Evolutionary conservation across 1,284 basidiomycete species (phyloP).

Genomic region (Meira miltonrushii): DNA sequence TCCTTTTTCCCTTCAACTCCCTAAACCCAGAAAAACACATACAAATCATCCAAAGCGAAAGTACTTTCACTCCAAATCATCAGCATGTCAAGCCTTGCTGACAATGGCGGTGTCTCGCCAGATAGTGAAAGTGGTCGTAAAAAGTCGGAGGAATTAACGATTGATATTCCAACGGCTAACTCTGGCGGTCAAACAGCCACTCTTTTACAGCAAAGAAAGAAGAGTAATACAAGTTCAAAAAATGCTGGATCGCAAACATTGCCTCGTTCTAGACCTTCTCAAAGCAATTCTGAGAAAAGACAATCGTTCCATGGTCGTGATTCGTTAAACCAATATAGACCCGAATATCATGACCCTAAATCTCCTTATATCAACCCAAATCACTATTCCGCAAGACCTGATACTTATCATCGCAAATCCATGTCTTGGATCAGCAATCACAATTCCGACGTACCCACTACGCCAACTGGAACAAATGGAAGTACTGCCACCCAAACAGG

Average conservation of each 20-base stretch:
- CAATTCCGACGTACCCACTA: conserved; percentile 14
- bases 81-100: too few relatives aligned
- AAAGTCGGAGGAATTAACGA: too few relatives aligned
- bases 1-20: too few relatives aligned
- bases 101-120: too few relatives aligned
- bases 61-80: too few relatives aligned
- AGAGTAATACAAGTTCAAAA: conserved; percentile 1
- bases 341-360: conserved; percentile 32
- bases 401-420: conserved; percentile 41
- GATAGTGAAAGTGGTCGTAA: too few relatives aligned
- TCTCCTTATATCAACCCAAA: conserved; percentile 37
- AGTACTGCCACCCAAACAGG: conserved; percentile 15
- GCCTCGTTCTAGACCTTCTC: background rate
- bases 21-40: too few relatives aligned
- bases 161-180: too few relatives aligned
- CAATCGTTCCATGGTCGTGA: conserved; percentile 40
- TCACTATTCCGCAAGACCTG: conserved; percentile 40
- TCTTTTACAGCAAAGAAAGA: background rate
- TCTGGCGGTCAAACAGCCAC: too few relatives aligned
- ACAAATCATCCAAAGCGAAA: too few relatives aligned
- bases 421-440: conserved; percentile 10
- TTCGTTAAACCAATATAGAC: conserved; percentile 21
- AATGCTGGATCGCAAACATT: background rate
- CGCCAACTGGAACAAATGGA: background rate
- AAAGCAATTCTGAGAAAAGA: background rate